These are phyloP conservation scores for Nakaseomyces nivariensis DNA, from an alignment of 1,139 yeast species.

Conservation along the genomic window DNA sequence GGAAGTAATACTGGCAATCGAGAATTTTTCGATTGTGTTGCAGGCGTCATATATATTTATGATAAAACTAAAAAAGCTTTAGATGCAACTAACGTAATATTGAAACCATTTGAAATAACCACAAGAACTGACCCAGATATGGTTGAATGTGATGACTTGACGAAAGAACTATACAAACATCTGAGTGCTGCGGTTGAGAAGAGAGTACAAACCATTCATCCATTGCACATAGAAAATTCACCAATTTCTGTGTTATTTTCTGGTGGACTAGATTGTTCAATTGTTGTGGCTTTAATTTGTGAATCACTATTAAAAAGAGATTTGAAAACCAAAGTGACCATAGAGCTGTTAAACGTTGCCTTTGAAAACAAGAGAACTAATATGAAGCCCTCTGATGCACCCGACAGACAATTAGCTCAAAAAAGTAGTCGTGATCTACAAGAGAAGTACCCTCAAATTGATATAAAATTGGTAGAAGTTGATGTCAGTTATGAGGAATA, in stretches of 20 bases:
- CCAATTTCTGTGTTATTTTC: conserved; percentile 66
- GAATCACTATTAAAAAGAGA: conserved; percentile 11
- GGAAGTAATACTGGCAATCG: conserved; percentile 11
- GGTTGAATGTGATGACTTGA: conserved; percentile 10
- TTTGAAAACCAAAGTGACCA: conserved; percentile 20
- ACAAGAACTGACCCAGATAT: conserved; percentile 11
- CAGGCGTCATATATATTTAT: conserved; percentile 40
- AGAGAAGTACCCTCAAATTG: conserved; percentile 31
- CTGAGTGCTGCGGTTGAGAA: conserved; percentile 37
- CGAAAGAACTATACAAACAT: conserved; percentile 19
- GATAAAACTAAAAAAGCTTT: conserved; percentile 23
- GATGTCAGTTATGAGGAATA: conserved; percentile 66
- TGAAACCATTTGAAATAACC: conserved; percentile 16
- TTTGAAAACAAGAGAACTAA: conserved; percentile 84
- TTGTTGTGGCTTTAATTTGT: conserved; percentile 44
- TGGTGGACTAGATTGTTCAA: conserved; percentile 90
- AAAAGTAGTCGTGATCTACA: conserved; percentile 49
- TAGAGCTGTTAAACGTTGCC: conserved; percentile 88
- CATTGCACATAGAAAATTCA: conserved; percentile 34
- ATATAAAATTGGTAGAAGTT: conserved; percentile 50
- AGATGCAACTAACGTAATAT: conserved; percentile 7
- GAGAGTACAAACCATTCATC: conserved; percentile 52
- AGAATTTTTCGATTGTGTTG: conserved; percentile 41
- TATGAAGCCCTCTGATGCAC: conserved; percentile 51
- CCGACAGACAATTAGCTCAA: conserved; percentile 69